A percentile compares a stretch with the other conserved stretches of the same genome.
phyloP scores from a whole-genome alignment of 1,284 basidiomycete genomes.

The Heterobasidion parviporum region DNA sequence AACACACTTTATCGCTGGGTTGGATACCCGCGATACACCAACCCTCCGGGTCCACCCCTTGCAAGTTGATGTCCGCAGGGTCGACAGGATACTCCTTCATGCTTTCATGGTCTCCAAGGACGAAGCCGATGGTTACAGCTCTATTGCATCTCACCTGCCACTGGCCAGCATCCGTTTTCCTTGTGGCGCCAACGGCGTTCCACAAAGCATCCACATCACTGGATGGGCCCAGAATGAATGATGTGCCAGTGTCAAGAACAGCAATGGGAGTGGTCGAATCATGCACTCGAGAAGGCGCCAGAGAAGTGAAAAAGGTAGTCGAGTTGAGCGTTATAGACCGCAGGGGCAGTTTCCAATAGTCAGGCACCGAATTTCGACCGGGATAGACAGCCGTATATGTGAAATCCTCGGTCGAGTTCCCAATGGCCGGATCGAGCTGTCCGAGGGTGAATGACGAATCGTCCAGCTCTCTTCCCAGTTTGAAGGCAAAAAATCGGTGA shows the following conservation, averaged over 20 bases:
- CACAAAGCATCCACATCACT: constrained; percentile 44
- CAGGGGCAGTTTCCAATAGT: constrained; percentile 54
- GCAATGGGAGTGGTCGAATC: constrained; percentile 37
- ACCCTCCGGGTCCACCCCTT: constrained; percentile 25
- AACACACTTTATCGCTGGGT: constrained; percentile 39
- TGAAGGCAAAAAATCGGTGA: constrained; percentile 42
- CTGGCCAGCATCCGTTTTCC: constrained; percentile 28
- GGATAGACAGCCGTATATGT: constrained; percentile 35
- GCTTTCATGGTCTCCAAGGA: constrained; percentile 32
- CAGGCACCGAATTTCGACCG: constrained; percentile 26
- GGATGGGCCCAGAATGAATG: constrained; percentile 45
- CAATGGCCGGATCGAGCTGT: constrained; percentile 32
- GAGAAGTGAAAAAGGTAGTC: constrained; percentile 20
- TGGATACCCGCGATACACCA: constrained; percentile 58
- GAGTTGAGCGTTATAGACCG: constrained; percentile 36
- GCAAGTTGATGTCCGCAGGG: constrained; percentile 47
- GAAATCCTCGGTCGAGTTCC: constrained; percentile 27
- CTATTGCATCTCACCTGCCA: constrained; percentile 49
- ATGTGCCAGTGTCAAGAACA: constrained; percentile 52
- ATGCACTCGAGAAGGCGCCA: constrained; percentile 39
- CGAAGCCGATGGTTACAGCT: constrained; percentile 35
- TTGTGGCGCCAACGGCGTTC: constrained; percentile 32
- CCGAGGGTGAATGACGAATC: constrained; percentile 47
- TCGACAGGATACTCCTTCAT: constrained; percentile 37
- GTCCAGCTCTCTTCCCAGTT: constrained; percentile 31